A percentile compares a stretch with the other conserved stretches of the same genome.
Evolutionary conservation across 768 basidiomycete genomes (phyloP).

Genomic region (Rhodotorula taiwanensis): DNA sequence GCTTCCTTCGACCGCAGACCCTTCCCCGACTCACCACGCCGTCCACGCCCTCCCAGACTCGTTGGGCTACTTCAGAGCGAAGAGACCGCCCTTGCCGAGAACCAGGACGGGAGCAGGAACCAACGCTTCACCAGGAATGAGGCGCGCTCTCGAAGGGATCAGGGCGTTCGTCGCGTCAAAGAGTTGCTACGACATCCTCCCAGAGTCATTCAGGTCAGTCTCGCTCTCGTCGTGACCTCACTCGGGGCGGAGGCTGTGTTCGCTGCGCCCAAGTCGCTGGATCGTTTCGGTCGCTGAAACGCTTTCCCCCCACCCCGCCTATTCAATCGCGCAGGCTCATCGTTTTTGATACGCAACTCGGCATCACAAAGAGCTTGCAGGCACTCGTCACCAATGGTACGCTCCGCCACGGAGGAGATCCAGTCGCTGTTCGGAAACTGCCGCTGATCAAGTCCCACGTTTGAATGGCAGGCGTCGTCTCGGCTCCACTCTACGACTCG

Average conservation of each 20-base stretch:
- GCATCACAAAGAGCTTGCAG: slow-evolving; percentile 88
- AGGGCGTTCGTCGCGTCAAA: slow-evolving; percentile 74
- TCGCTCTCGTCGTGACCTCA: too few species aligned
- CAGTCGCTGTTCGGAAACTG: too few species aligned
- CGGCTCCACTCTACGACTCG: slow-evolving; percentile 96
- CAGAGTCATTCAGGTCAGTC: slow-evolving; percentile 66
- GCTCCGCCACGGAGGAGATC: too few species aligned
- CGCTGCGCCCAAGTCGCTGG: too few species aligned
- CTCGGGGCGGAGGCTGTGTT: too few species aligned
- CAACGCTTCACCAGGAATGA: slow-evolving; percentile 7
- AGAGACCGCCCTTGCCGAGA: not conserved
- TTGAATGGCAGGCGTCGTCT: slow-evolving; percentile 85
- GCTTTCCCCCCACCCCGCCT: too few species aligned
- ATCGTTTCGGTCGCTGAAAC: too few species aligned
- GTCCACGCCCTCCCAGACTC: not conserved
- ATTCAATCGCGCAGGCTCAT: slow-evolving; percentile 69
- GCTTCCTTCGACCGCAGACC: slow-evolving; percentile 11
- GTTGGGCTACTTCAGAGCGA: not conserved
- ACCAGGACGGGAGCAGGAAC: slow-evolving; percentile 13
- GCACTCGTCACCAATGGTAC: slow-evolving; percentile 63
- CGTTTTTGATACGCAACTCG: slow-evolving; percentile 89
- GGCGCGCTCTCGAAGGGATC: slow-evolving; percentile 51
- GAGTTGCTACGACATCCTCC: slow-evolving; percentile 85
- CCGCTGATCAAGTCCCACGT: too few species aligned
- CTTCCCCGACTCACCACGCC: slow-evolving; percentile 6